Base-by-base conservation (phyloP, 2,329 filamentous ascomycete genomes). In the Pseudodiploospora longispora region DNA sequence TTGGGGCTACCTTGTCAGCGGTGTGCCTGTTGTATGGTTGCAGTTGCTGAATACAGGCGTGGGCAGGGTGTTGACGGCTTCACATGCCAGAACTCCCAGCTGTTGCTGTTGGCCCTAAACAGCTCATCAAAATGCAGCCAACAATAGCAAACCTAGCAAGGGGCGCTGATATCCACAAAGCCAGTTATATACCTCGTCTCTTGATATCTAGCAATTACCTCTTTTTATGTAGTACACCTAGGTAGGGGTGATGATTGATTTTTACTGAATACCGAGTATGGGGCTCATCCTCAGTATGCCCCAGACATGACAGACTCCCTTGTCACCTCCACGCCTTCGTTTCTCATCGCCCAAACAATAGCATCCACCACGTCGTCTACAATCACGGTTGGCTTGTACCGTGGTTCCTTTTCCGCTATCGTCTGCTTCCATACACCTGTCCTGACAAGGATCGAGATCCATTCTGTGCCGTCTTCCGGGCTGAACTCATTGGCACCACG, bases 401-500 rank as follows among this genome's bases (percentile, higher is more conserved):
- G 71, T 10, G 85, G 85, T 50, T 63, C 60, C 10, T 57, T 64
- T 35, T 68, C 60, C 36, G 62, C 61, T 27, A 57, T 52, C 19
- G 63, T 68, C 50, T 62, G 51, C 40, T 57, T 51, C 66, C 84
- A 94, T 1, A 95, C 88, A 0, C 89, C 89, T 6, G 86, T 95
- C 53, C 80, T 74, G 29, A 95, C 85, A 47, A 95, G 67, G 12
- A 94, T 75, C 36, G 84, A 85, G 35, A 74, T 68, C 89, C 90
- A 95, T 47, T 80, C 70, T n/a, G 80, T 85, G 6, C 82, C 83
- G 45, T 75, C 65, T 4, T 74, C 68, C 50, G 83, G 86, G 37
- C 68, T 58, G 58, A 85, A 95, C 38, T 76, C 74, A 59, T 95
- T 95, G 19, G 87, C 90, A 5, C 93, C 93, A 5, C 79, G 72